These are phyloP conservation scores for Lactarius evosmus DNA, from an alignment of 768 basidiomycete genomes.

Conservation along the genomic window DNA sequence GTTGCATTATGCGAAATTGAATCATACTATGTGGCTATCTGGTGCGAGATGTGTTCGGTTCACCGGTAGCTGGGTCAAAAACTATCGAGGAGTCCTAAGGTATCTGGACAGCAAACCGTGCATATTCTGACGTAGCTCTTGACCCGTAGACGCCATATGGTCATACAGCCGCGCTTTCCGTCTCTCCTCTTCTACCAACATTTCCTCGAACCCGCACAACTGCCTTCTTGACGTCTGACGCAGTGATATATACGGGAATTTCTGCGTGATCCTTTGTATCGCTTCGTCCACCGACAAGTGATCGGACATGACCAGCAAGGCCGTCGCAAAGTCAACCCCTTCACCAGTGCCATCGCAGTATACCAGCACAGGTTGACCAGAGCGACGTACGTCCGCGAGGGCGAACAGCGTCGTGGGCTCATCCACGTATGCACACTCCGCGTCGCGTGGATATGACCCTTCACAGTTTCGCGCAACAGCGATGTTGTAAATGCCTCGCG, in stretches of 20 bases:
- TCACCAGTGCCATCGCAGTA: conserved; percentile 23
- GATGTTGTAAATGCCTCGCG: conserved; percentile 17
- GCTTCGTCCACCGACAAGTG: conserved; percentile 19
- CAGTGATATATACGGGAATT: conserved; percentile 18
- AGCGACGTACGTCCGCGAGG: conserved; percentile 22
- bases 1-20: not conserved
- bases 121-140: conserved; percentile 18
- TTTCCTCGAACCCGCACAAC: conserved; percentile 20
- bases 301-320: conserved; percentile 20
- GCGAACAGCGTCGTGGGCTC: conserved; percentile 22
- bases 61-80: not conserved
- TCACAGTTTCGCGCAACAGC: conserved; percentile 18
- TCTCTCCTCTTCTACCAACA: conserved; percentile 22
- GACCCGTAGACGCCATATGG: conserved; percentile 9
- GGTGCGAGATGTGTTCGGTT: not conserved
- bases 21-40: not conserved
- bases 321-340: conserved; percentile 21
- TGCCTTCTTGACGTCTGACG: conserved; percentile 15
- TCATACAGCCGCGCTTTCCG: conserved; percentile 19
- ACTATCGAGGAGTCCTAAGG: conserved; percentile 12
- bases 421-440: conserved; percentile 22
- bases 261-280: not conserved
- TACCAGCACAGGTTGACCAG: conserved; percentile 19
- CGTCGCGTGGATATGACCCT: conserved; percentile 19
- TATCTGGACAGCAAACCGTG: conserved; percentile 14